A percentile compares a stretch with the other conserved stretches of the same genome.
Conservation (phyloP, 2,329 filamentous ascomycete genomes). For the Sphaerulina populicola region DNA sequence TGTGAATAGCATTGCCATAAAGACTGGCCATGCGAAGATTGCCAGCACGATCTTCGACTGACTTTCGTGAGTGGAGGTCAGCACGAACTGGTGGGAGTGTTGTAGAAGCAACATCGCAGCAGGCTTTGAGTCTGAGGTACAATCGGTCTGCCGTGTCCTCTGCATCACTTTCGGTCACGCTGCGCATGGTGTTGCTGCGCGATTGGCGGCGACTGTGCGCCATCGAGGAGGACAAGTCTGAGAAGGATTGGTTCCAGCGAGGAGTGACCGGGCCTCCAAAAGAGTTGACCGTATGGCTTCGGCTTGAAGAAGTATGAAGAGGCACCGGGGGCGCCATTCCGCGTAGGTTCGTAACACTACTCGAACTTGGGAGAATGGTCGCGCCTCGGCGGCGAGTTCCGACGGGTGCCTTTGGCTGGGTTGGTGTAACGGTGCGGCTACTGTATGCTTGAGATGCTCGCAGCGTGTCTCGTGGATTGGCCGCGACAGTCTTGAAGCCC, state of each 20-base stretch:
- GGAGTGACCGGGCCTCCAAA: constrained; percentile 51
- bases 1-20: constrained; percentile 63
- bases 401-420: constrained; percentile 39
- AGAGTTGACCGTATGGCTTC: constrained; percentile 47
- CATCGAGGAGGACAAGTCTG: constrained; percentile 41
- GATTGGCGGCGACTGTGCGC: constrained; percentile 30
- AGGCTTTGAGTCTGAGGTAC: constrained; percentile 64
- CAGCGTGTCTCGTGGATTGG: constrained; percentile 20
- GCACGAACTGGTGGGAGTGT: constrained; percentile 61
- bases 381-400: constrained; percentile 44
- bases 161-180: constrained; percentile 57
- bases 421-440: constrained; percentile 38
- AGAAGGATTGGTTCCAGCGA: constrained; percentile 73
- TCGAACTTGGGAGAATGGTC: constrained; percentile 43
- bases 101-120: constrained; percentile 64
- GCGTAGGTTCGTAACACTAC: constrained; percentile 28
- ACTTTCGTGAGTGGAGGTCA: constrained; percentile 57
- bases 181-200: constrained; percentile 43
- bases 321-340: constrained; percentile 37
- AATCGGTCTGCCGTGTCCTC: constrained; percentile 82
- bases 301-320: constrained; percentile 42
- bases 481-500: constrained; percentile 35
- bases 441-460: constrained; percentile 28
- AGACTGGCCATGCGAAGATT: constrained; percentile 41
- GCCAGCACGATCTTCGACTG: constrained; percentile 51